phyloP scores from a whole-genome alignment of 495 filamentous ascomycete species.

The Penicillium turbatum region DNA sequence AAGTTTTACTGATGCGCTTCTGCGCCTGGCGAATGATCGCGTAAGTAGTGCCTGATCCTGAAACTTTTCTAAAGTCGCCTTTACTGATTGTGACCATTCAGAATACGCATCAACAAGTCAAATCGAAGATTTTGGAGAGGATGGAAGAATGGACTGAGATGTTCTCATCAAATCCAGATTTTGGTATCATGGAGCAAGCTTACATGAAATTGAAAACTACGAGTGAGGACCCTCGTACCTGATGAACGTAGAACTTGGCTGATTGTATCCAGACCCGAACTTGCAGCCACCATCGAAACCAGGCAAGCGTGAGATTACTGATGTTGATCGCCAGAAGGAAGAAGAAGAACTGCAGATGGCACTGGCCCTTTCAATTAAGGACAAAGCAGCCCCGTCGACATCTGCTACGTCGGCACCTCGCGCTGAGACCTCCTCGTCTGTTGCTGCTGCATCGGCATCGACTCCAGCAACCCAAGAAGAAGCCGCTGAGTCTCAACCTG shows the following conservation, averaged over 20 bases:
- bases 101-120: slow-evolving; percentile 95
- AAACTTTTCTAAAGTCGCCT: not conserved
- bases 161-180: slow-evolving; percentile 84
- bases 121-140: slow-evolving; percentile 91
- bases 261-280: slow-evolving; percentile 63
- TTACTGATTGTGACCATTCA: slow-evolving; percentile 22
- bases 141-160: slow-evolving; percentile 96
- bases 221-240: slow-evolving; percentile 43
- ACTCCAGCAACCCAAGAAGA: slow-evolving; percentile 39
- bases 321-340: slow-evolving; percentile 87
- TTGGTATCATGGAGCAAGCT: slow-evolving; percentile 96
- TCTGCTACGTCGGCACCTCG: slow-evolving; percentile 17
- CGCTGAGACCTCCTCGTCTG: slow-evolving; percentile 24
- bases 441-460: slow-evolving; percentile 25
- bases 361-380: slow-evolving; percentile 83
- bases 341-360: slow-evolving; percentile 98
- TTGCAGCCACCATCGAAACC: slow-evolving; percentile 90
- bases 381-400: slow-evolving; percentile 41
- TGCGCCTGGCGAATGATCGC: slow-evolving; percentile 84
- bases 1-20: slow-evolving; percentile 91
- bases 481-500: slow-evolving; percentile 41
- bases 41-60: slow-evolving; percentile 30
- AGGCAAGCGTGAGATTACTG: slow-evolving; percentile 84
- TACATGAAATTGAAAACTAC: slow-evolving; percentile 81
- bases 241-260: not conserved